A percentile compares a stretch with the other conserved stretches of the same genome.
Conservation (phyloP, 2,329 filamentous ascomycete genomes). For the Alternaria atra region DNA sequence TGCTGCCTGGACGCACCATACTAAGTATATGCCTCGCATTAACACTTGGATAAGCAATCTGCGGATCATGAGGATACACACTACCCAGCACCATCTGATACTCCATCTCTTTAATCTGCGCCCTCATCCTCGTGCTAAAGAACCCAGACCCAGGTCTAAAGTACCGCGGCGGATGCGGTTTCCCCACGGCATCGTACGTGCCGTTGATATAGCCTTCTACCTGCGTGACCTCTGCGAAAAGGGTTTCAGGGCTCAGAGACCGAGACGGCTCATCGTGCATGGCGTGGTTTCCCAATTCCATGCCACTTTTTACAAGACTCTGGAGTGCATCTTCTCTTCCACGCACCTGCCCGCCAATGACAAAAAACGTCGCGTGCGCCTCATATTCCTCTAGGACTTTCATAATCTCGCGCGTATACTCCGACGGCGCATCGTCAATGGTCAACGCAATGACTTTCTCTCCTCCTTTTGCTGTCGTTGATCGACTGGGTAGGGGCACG, state of each 20-base stretch:
- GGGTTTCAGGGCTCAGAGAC: slow-evolving; percentile 65
- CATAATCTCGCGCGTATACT: slow-evolving; percentile 75
- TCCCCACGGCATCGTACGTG: slow-evolving; percentile 60
- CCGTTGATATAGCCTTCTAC: slow-evolving; percentile 69
- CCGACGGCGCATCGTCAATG: slow-evolving; percentile 84
- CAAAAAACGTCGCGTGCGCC: slow-evolving; percentile 84
- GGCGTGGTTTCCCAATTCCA: slow-evolving; percentile 81
- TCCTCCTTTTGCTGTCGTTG: neutral
- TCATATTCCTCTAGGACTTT: slow-evolving; percentile 69
- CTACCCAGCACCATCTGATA: slow-evolving; percentile 81
- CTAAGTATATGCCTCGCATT: slow-evolving; percentile 84
- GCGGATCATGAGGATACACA: slow-evolving; percentile 92
- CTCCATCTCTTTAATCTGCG: slow-evolving; percentile 66
- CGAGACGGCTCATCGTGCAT: slow-evolving; percentile 85
- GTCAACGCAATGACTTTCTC: slow-evolving; percentile 80
- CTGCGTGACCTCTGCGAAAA: slow-evolving; percentile 69
- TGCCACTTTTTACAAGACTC: slow-evolving; percentile 63
- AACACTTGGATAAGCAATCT: slow-evolving; percentile 72
- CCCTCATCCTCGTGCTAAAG: slow-evolving; percentile 76
- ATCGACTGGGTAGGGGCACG: slow-evolving; percentile 56
- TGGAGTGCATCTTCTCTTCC: slow-evolving; percentile 61
- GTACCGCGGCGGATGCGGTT: slow-evolving; percentile 65
- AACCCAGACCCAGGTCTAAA: slow-evolving; percentile 88
- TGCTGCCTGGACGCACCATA: slow-evolving; percentile 77
- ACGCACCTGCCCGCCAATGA: slow-evolving; percentile 80